phyloP scores from a whole-genome alignment of 495 filamentous ascomycete species.

The Astrocystis sublimbata region DNA sequence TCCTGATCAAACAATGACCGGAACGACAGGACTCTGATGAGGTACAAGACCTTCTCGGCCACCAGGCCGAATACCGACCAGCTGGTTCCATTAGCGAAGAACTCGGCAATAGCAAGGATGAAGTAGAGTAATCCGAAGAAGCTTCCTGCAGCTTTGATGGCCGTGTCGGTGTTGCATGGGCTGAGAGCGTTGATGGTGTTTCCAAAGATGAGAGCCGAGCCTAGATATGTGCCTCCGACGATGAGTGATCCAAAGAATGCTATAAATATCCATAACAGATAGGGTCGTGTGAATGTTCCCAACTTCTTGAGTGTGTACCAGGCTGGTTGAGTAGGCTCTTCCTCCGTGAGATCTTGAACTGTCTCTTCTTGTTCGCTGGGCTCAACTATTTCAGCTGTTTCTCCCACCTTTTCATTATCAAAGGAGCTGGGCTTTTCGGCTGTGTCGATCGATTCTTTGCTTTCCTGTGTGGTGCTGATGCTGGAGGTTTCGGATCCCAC shows the following conservation, averaged over 20 bases:
- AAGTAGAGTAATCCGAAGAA: conserved; percentile 59
- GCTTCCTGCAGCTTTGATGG: conserved; percentile 39
- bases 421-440: conserved; percentile 11
- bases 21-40: conserved; percentile 48
- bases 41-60: conserved; percentile 47
- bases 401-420: not conserved
- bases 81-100: conserved; percentile 47
- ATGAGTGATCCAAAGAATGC: conserved; percentile 39
- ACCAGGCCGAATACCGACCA: conserved; percentile 52
- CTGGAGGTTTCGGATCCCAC: conserved; percentile 32
- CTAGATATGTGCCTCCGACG: conserved; percentile 47
- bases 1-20: conserved; percentile 49
- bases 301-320: conserved; percentile 32
- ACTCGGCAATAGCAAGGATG: conserved; percentile 48
- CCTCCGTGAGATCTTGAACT: not conserved
- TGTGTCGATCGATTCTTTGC: conserved; percentile 12
- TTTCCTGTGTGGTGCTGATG: conserved; percentile 25
- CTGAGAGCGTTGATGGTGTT: conserved; percentile 43
- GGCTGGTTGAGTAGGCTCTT: conserved; percentile 19
- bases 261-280: conserved; percentile 31
- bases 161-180: conserved; percentile 35
- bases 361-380: conserved; percentile 11
- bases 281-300: conserved; percentile 23
- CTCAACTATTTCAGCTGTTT: conserved; percentile 1
- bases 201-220: conserved; percentile 54